These are phyloP conservation scores for Wickerhamomyces queroliae DNA, from an alignment of 805 yeast species.

Conservation along the genomic window DNA sequence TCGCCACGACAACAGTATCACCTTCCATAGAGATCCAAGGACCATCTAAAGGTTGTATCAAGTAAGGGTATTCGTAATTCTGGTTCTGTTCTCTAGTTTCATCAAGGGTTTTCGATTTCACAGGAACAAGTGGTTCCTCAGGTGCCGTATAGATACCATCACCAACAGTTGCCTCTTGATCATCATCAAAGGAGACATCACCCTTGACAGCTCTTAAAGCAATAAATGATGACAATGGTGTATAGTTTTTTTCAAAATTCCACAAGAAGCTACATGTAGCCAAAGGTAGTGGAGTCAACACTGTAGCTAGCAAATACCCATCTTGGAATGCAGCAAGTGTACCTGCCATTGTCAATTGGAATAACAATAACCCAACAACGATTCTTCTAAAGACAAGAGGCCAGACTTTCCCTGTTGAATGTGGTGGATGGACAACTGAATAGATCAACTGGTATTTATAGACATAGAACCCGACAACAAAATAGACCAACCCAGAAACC, in stretches of 20 bases:
- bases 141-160: constrained; percentile 16
- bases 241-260: constrained; percentile 75
- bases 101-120: constrained; percentile 53
- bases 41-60: constrained; percentile 69
- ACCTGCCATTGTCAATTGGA: constrained; percentile 92
- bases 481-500: constrained; percentile 78
- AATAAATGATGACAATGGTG: constrained; percentile 78
- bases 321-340: constrained; percentile 72
- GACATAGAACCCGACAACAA: constrained; percentile 79
- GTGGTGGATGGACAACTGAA: constrained; percentile 92
- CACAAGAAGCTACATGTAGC: constrained; percentile 60
- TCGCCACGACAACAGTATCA: constrained; percentile 43
- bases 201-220: constrained; percentile 77
- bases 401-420: constrained; percentile 96
- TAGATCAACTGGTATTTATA: constrained; percentile 87
- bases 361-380: constrained; percentile 70
- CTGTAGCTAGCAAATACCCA: constrained; percentile 69
- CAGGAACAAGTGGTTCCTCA: constrained; percentile 5
- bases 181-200: constrained; percentile 24
- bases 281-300: constrained; percentile 72
- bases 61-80: constrained; percentile 72
- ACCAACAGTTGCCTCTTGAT: constrained; percentile 15
- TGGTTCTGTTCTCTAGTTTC: constrained; percentile 69
- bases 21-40: constrained; percentile 77
- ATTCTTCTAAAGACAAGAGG: constrained; percentile 82